phyloP scores from a whole-genome alignment of 139 green algal species.

The Chlamydomonas sphaeroides region DNA sequence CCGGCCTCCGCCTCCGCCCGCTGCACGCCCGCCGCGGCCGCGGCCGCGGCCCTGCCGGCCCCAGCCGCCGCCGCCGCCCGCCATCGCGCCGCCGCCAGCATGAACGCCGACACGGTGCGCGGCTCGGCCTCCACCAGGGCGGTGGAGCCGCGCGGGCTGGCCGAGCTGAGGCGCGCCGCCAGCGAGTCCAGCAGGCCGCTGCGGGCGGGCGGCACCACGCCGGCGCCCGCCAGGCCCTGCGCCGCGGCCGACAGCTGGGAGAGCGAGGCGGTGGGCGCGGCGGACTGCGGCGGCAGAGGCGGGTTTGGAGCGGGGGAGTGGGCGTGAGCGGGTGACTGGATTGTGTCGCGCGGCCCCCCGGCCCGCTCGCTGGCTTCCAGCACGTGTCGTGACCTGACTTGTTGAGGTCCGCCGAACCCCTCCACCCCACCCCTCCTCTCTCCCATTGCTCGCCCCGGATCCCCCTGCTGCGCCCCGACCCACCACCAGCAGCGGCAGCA shows the following conservation, averaged over 20 bases:
- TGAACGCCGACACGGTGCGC: not conserved
- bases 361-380: no score
- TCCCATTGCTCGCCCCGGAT: not conserved
- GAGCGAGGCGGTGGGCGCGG: not conserved
- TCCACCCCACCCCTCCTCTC: no score
- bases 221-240: not conserved
- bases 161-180: not conserved
- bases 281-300: not conserved
- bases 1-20: no score
- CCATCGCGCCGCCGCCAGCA: not conserved
- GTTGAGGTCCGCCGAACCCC: no score
- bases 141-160: not conserved
- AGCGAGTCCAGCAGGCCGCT: not conserved
- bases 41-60: not conserved
- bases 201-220: not conserved
- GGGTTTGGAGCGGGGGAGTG: not conserved
- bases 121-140: not conserved
- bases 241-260: not conserved
- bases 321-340: not conserved
- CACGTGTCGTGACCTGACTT: no score
- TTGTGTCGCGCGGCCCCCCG: no score
- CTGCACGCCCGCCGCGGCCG: not conserved
- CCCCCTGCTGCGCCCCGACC: no score
- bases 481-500: slow-evolving; percentile 17
- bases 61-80: not conserved